phyloP scores from a whole-genome alignment of 345 rosid genomes.

The Ceriops tagal region DNA sequence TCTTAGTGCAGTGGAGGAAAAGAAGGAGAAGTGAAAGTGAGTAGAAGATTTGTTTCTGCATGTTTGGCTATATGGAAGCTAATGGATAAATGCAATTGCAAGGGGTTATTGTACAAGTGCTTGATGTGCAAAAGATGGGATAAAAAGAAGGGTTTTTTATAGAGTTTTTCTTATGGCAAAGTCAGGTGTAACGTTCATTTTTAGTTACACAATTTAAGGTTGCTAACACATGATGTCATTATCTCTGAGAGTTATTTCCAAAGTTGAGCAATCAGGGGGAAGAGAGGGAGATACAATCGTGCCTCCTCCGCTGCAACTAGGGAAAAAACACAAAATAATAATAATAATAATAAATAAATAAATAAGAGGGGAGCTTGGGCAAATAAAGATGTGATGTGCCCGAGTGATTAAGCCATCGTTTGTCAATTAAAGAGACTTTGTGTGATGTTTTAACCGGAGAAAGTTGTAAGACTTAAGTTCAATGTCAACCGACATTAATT shows the following conservation, averaged over 20 bases:
- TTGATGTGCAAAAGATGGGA: slow-evolving; percentile 8
- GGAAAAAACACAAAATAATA: neutral
- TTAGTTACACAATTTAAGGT: slow-evolving; percentile 14
- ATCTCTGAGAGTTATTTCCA: neutral
- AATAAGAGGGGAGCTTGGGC: neutral
- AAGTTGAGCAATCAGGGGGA: slow-evolving; percentile 2
- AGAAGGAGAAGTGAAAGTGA: slow-evolving; percentile 18
- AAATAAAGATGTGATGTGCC: too few relatives aligned
- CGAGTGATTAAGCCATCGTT: too few relatives aligned
- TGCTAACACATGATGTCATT: neutral
- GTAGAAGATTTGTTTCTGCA: slow-evolving; percentile 11
- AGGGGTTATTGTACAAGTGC: slow-evolving; percentile 1
- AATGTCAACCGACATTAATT: slow-evolving; percentile 1
- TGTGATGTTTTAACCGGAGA: neutral
- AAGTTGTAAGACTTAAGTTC: neutral
- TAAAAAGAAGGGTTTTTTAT: slow-evolving; percentile 7
- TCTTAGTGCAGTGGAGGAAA: slow-evolving; percentile 19
- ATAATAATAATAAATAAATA: too few relatives aligned
- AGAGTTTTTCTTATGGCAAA: neutral
- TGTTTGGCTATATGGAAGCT: neutral
- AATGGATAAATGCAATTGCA: neutral
- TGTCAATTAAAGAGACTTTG: too few relatives aligned
- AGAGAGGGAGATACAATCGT: neutral
- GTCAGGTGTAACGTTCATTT: slow-evolving; percentile 27
- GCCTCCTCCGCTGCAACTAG: neutral